Evolutionary conservation across 805 yeast species (phyloP).

Genomic region (Cyberlindnera euphorbiae): DNA sequence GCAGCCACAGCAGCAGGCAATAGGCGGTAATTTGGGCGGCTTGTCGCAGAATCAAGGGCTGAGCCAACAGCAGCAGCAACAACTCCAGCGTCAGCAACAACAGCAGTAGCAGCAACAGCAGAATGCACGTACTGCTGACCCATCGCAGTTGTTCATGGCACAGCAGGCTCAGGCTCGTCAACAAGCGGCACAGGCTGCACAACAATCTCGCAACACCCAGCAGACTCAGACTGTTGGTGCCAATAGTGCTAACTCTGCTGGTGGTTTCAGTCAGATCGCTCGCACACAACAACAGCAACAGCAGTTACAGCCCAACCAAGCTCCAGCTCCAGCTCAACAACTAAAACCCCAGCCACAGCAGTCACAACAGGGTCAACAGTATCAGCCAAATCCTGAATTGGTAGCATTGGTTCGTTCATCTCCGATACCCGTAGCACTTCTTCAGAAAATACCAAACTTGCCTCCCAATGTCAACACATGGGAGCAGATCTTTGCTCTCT

Average conservation of each 20-base stretch:
- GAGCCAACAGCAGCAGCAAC: conserved; percentile 24
- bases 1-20: conserved; percentile 5
- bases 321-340: conserved; percentile 1
- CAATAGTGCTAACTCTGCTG: background rate
- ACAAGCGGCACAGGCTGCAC: conserved; percentile 47
- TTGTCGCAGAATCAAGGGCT: conserved; percentile 1
- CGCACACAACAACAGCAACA: conserved; percentile 6
- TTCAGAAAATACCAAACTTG: conserved; percentile 64
- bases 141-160: conserved; percentile 34
- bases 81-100: conserved; percentile 17
- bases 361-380: conserved; percentile 5
- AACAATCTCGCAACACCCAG: conserved; percentile 32
- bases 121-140: conserved; percentile 16
- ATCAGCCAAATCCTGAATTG: conserved; percentile 25
- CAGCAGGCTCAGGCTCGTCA: conserved; percentile 48
- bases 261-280: conserved; percentile 8
- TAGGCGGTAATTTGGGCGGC: conserved; percentile 4
- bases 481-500: conserved; percentile 67
- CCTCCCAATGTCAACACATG: conserved; percentile 80
- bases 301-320: conserved; percentile 11
- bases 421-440: conserved; percentile 67
- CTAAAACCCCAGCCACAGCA: conserved; percentile 1
- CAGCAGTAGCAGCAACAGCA: conserved; percentile 21
- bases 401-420: conserved; percentile 46
- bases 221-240: conserved; percentile 2